phyloP scores from a whole-genome alignment of 345 rosid species.

The Litchi chinensis region DNA sequence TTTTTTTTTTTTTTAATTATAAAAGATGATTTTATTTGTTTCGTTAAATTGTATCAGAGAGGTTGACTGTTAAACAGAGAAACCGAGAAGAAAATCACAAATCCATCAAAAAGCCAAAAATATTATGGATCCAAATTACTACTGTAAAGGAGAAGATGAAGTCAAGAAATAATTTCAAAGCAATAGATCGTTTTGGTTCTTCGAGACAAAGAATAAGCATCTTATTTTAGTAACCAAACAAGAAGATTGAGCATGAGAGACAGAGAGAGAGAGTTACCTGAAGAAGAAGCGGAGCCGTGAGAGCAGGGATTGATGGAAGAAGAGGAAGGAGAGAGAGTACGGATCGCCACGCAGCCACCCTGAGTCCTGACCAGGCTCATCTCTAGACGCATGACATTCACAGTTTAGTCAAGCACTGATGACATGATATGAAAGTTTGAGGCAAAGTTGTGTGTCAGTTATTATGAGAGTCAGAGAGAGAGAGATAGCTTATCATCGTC shows the following conservation, averaged over 20 bases:
- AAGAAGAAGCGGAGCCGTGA: constrained; percentile 41
- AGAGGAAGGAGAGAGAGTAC: constrained; percentile 51
- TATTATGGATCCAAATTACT: neutral
- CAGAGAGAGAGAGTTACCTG: constrained; percentile 43
- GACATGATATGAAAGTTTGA: neutral
- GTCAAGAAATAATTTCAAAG: neutral
- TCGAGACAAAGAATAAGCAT: neutral
- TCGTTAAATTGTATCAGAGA: neutral
- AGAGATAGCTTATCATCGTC: neutral
- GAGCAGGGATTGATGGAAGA: constrained; percentile 52
- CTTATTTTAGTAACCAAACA: neutral
- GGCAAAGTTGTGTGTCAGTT: neutral
- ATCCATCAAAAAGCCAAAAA: neutral
- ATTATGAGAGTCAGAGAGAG: neutral
- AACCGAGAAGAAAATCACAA: neutral
- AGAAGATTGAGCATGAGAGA: neutral
- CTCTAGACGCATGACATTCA: constrained; percentile 5
- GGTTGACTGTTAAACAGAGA: neutral
- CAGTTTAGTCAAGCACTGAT: neutral
- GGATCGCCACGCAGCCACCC: constrained; percentile 56
- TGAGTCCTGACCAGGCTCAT: constrained; percentile 58
- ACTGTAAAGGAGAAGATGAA: neutral
- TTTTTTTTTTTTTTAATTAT: too few relatives aligned
- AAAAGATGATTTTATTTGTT: too few relatives aligned
- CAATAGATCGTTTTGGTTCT: neutral